A percentile compares a stretch with the other conserved stretches of the same genome.
Evolutionary conservation across 2,329 filamentous ascomycete genomes (phyloP).

Genomic region (Geosmithia morbida): DNA sequence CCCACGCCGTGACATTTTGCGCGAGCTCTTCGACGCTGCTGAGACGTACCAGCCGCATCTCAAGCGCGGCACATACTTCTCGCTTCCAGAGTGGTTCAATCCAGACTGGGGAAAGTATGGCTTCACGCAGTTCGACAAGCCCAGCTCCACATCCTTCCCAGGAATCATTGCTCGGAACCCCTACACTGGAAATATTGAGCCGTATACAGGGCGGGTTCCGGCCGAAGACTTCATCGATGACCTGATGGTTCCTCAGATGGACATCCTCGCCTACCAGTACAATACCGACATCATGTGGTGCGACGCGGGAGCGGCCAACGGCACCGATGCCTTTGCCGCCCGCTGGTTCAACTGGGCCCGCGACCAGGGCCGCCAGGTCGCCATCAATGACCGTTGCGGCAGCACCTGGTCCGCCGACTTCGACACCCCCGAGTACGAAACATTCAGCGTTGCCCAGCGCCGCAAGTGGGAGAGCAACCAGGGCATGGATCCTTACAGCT

Average conservation of each 20-base stretch:
- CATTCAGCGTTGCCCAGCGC: conserved; percentile 20
- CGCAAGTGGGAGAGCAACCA: conserved; percentile 46
- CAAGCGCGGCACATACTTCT: conserved; percentile 31
- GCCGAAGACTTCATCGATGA: conserved; percentile 25
- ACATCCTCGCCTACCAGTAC: conserved; percentile 25
- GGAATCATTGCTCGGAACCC: conserved; percentile 25
- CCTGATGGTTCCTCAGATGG: conserved; percentile 31
- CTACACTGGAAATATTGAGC: conserved; percentile 22
- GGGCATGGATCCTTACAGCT: conserved; percentile 45
- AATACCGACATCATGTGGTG: conserved; percentile 34
- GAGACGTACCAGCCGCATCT: conserved; percentile 22
- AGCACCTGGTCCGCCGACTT: conserved; percentile 35
- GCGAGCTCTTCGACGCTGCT: conserved; percentile 27
- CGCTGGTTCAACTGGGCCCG: conserved; percentile 25
- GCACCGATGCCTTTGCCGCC: conserved; percentile 22
- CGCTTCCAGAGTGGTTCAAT: conserved; percentile 34
- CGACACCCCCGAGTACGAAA: conserved; percentile 42
- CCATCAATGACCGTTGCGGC: conserved; percentile 43
- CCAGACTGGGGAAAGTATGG: conserved; percentile 27
- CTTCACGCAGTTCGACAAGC: conserved; percentile 17
- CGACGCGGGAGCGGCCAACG: conserved; percentile 27
- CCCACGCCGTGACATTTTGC: conserved; percentile 22
- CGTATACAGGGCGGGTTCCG: conserved; percentile 25
- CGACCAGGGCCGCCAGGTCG: conserved; percentile 27
- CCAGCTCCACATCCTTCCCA: conserved; percentile 17